phyloP scores from a whole-genome alignment of 192 early-diverging fungal species.

The Linnemannia exigua region DNA sequence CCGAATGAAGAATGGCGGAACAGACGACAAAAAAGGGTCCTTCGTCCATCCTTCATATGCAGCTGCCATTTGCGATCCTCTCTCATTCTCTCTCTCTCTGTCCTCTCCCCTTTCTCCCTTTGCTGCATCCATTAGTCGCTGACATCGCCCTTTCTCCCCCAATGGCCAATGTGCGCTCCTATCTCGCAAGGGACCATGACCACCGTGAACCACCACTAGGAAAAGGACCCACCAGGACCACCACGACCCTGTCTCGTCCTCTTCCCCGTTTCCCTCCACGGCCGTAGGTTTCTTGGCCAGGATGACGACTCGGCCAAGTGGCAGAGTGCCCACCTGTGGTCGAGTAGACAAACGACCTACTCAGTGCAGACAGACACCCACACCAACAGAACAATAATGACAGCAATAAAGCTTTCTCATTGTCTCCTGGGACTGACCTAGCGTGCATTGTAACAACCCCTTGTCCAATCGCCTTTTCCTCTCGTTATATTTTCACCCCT shows the following conservation, averaged over 20 bases:
- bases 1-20: background rate
- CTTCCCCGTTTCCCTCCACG: background rate
- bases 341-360: no score
- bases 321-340: no score
- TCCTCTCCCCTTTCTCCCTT: no score
- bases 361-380: background rate
- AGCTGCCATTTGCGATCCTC: no score
- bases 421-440: slow-evolving; percentile 6
- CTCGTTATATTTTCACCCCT: background rate
- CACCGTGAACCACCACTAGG: background rate
- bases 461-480: background rate
- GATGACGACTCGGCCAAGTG: background rate
- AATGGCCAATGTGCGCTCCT: background rate
- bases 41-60: no score
- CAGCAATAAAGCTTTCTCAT: background rate
- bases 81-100: no score
- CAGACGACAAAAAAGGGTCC: no score
- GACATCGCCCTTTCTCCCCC: no score
- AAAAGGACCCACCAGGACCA: background rate
- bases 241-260: background rate
- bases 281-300: background rate
- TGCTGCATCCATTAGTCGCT: no score
- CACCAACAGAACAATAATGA: background rate
- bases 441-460: slow-evolving; percentile 8
- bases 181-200: background rate